phyloP scores from a whole-genome alignment of 371 early-diverging fungal genomes.

The Syncephalastrum racemosum region DNA sequence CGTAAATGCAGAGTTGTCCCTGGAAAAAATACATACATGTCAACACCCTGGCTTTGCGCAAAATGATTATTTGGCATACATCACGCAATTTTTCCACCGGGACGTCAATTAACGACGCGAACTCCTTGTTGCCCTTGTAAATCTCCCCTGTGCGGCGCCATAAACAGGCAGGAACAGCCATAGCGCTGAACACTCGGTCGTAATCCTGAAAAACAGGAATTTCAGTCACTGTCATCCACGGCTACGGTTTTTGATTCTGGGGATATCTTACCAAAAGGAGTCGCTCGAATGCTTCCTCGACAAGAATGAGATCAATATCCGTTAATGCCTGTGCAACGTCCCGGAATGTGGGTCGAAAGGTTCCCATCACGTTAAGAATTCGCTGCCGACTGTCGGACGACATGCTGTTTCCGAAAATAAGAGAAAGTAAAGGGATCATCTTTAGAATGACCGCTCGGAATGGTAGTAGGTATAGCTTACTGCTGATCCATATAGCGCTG shows the following conservation, averaged over 20 bases:
- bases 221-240: not conserved
- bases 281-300: constrained; percentile 93
- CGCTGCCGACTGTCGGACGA: constrained; percentile 70
- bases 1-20: constrained; percentile 78
- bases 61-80: constrained; percentile 26
- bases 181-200: constrained; percentile 87
- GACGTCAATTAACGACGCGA: constrained; percentile 85
- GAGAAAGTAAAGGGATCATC: not conserved
- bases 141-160: constrained; percentile 97
- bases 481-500: constrained; percentile 89
- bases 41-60: no score
- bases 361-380: constrained; percentile 83
- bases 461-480: constrained; percentile 34
- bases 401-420: constrained; percentile 51
- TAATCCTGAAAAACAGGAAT: constrained; percentile 62
- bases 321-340: constrained; percentile 84
- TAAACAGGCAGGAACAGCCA: constrained; percentile 92
- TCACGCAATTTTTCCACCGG: constrained; percentile 79
- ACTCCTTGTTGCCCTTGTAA: constrained; percentile 93
- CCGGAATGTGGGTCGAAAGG: constrained; percentile 86
- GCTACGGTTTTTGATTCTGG: no score
- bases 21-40: constrained; percentile 12
- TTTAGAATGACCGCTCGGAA: not conserved
- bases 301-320: constrained; percentile 89
- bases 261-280: constrained; percentile 63